These are phyloP conservation scores for Reutealis trisperma DNA, from an alignment of 345 rosid species.

Conservation along the genomic window DNA sequence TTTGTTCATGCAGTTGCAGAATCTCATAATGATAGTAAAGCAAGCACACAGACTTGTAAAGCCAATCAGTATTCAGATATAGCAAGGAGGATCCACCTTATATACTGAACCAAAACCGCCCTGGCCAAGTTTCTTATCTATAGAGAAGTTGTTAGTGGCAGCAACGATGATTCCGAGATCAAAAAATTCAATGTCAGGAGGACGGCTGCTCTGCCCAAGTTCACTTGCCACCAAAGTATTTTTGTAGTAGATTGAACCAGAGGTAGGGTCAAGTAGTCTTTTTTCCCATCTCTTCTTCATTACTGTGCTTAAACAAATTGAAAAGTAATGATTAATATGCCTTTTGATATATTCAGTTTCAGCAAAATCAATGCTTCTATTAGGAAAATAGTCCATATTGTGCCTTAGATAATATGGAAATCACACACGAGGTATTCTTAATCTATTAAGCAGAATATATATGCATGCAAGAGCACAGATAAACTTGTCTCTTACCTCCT, in stretches of 20 bases:
- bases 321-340: too few species aligned
- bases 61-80: not conserved
- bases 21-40: not conserved
- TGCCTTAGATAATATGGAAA: too few species aligned
- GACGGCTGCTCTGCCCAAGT: not conserved
- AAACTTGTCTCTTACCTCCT: too few species aligned
- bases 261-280: not conserved
- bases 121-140: conserved; percentile 32
- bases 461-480: too few species aligned
- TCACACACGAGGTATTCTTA: too few species aligned
- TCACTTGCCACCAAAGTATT: not conserved
- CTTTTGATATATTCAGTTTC: too few species aligned
- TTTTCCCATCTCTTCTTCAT: not conserved
- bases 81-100: conserved; percentile 22
- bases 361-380: too few species aligned
- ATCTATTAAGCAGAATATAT: too few species aligned
- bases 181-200: conserved; percentile 5
- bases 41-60: not conserved
- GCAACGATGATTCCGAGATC: conserved; percentile 18
- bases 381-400: too few species aligned
- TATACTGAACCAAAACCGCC: conserved; percentile 49
- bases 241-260: not conserved
- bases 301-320: not conserved
- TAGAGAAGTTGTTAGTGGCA: conserved; percentile 41
- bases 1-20: not conserved